Conservation (phyloP, 2,329 filamentous ascomycete genomes). For the Aspergillus amoenus region DNA sequence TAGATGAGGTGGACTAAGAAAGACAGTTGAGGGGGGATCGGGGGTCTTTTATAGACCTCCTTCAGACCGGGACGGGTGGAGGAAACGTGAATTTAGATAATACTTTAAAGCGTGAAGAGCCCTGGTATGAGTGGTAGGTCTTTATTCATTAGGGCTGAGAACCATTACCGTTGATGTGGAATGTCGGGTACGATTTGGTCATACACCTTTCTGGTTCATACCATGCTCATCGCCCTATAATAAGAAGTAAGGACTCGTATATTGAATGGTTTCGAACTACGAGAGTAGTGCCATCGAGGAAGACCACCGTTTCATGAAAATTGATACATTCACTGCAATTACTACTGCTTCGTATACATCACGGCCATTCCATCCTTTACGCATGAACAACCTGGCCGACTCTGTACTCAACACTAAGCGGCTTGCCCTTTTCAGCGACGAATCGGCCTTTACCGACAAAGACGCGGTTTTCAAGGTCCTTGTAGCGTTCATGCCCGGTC, state of each 20-base stretch:
- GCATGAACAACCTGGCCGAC: conserved; percentile 38
- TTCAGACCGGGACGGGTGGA: too few species aligned
- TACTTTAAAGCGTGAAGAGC: too few species aligned
- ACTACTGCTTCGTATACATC: background rate
- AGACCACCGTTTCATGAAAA: background rate
- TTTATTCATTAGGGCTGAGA: too few species aligned
- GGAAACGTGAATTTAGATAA: too few species aligned
- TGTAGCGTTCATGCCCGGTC: conserved; percentile 44
- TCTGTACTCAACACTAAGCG: conserved; percentile 42
- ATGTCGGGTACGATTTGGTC: too few species aligned
- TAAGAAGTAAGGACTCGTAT: too few species aligned
- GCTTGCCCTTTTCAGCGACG: conserved; percentile 36
- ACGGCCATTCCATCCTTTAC: conserved; percentile 1
- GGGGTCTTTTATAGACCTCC: too few species aligned
- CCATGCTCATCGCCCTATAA: background rate
- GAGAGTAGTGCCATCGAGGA: background rate
- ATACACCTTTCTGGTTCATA: background rate
- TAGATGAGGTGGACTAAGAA: too few species aligned
- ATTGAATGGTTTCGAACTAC: background rate
- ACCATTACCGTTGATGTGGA: too few species aligned
- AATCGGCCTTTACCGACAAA: conserved; percentile 45
- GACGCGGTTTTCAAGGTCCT: conserved; percentile 40
- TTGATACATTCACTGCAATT: background rate
- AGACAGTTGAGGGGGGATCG: too few species aligned
- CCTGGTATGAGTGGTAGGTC: too few species aligned